These are phyloP conservation scores for Boletus mariae DNA, from an alignment of 1,284 basidiomycete genomes.

Conservation along the genomic window DNA sequence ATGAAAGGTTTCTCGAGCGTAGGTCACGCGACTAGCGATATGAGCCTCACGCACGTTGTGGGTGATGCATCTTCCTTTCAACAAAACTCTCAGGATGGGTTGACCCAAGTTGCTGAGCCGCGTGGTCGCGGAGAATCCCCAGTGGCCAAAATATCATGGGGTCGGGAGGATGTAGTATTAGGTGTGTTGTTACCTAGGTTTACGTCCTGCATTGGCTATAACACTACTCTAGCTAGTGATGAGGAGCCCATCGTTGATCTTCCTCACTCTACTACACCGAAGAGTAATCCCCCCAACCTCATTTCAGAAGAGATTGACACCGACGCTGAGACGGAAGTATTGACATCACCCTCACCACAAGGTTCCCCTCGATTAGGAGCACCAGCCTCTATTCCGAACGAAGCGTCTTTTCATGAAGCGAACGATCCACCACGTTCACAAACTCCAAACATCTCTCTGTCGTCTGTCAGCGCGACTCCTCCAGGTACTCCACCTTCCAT, in stretches of 20 bases:
- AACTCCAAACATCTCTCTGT: conserved; percentile 1
- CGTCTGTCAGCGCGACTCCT: conserved; percentile 20
- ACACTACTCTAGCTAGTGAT: conserved; percentile 36
- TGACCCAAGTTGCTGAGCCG: conserved; percentile 31
- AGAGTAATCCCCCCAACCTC: conserved; percentile 15
- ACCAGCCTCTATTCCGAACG: conserved; percentile 1
- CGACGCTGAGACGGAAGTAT: conserved; percentile 30
- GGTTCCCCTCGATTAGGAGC: conserved; percentile 18
- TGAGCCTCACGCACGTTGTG: conserved; percentile 28
- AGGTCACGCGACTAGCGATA: conserved; percentile 21
- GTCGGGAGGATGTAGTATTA: conserved; percentile 31
- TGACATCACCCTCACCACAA: conserved; percentile 21
- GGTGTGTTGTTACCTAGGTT: conserved; percentile 29
- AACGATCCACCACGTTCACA: conserved; percentile 10
- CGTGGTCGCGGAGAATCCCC: conserved; percentile 27
- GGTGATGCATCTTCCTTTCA: conserved; percentile 20
- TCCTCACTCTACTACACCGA: conserved; percentile 27
- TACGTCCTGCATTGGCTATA: neutral
- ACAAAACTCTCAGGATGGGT: conserved; percentile 31
- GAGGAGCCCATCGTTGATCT: conserved; percentile 30
- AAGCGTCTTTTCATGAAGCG: conserved; percentile 17
- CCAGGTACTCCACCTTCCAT: conserved; percentile 23
- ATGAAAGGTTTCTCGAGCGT: conserved; percentile 18
- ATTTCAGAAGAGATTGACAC: conserved; percentile 20
- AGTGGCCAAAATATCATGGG: conserved; percentile 18